Evolutionary conservation across 2,329 filamentous ascomycete genomes (phyloP).

Genomic region (Epichloe aotearoae): DNA sequence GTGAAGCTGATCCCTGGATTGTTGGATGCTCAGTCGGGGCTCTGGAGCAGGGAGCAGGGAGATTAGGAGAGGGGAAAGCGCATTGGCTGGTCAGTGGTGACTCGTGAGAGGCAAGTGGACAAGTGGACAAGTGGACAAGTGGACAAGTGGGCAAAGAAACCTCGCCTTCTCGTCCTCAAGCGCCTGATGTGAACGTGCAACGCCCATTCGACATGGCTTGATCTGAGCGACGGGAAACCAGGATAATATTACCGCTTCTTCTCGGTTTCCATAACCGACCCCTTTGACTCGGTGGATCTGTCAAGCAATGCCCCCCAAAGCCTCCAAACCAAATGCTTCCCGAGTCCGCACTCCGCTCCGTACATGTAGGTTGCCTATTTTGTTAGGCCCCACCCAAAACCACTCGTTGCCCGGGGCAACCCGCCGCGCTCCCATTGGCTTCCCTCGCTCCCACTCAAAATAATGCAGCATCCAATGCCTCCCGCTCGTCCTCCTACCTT

Average conservation of each 20-base stretch:
- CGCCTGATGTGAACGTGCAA: too few relatives aligned
- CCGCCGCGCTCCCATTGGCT: slow-evolving; percentile 18
- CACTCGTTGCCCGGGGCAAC: slow-evolving; percentile 20
- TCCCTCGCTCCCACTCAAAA: slow-evolving; percentile 13
- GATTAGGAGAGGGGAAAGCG: neutral
- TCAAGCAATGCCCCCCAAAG: neutral
- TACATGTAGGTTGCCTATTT: neutral
- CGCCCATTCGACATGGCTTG: neutral
- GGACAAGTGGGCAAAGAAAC: too few relatives aligned
- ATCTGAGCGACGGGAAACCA: neutral
- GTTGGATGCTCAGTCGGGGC: neutral
- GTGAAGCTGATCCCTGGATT: neutral
- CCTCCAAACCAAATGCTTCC: too few relatives aligned
- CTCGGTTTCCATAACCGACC: neutral
- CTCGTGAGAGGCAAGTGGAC: too few relatives aligned
- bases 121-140: too few relatives aligned
- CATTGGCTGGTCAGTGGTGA: too few relatives aligned
- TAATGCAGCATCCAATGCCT: slow-evolving; percentile 7
- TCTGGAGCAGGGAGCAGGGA: neutral
- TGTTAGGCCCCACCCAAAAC: neutral
- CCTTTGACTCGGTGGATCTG: neutral
- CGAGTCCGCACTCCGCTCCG: too few relatives aligned
- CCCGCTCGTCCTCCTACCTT: slow-evolving; percentile 5
- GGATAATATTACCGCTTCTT: neutral
- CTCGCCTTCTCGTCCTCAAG: too few relatives aligned